Evolutionary conservation across 2,329 filamentous ascomycete species (phyloP), one percentile per base, ranked within the genome.

Genomic region (Laburnicola sp.): DNA sequence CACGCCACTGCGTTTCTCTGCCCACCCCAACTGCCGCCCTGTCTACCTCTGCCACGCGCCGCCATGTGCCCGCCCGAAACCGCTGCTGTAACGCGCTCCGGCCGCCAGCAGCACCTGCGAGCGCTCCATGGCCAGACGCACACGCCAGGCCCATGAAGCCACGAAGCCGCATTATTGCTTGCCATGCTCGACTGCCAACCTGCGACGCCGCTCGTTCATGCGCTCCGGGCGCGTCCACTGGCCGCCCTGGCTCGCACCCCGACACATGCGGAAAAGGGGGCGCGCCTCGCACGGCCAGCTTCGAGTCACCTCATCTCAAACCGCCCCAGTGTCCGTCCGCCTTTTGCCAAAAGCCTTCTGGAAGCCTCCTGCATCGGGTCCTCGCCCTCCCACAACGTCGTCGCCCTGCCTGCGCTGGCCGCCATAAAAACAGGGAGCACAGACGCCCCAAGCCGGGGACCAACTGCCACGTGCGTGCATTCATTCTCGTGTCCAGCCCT

Each of bases 341-440:
- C 43, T 35, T 27, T 50, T 50, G 45, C 51, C 62, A 50, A 44
- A 45, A 39, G 16, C n/a, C 41, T 65, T 64, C 61, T 53, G 59
- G 62, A 65, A 65, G 54, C 51, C 48, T 57, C 57, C 51, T 62
- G 61, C 58, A 50, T 59, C 58, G 58, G 56, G 47, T 46, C 42
- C 46, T 37, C 37, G 48, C 42, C 54, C 46, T 50, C 52, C 56
- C 51, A 26, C 4, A 34, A 37, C 9, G 23, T 23, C 26, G 16
- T 32, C 38, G 16, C 43, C 48, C 42, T 9, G 21, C 28, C 2
- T 35, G 39, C 27, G 25, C 11, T 38, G 30, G 32, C 22, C 10
- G 40, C 40, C 30, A 45, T 40, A 39, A 42, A 47, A 48, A 47
- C 27, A 39, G 38, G 36, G 22, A 46, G 48, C 48, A 45, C 48